phyloP scores from a whole-genome alignment of 768 basidiomycete species.

The Tephrocybe sp. region DNA sequence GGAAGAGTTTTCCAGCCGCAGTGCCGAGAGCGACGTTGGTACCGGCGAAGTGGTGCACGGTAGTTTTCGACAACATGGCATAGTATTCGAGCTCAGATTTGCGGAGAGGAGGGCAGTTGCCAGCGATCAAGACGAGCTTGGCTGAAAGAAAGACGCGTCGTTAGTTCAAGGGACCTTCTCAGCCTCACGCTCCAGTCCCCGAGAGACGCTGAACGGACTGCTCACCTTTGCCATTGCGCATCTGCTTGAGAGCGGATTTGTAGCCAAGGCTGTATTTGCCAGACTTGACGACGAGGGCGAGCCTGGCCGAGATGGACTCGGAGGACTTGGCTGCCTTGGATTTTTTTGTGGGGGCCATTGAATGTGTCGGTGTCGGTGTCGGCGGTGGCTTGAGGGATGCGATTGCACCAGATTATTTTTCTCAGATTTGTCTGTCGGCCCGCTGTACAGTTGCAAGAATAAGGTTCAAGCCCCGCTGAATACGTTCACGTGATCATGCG shows the following conservation, averaged over 20 bases:
- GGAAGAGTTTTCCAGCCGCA: slow-evolving; percentile 98
- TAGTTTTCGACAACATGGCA: slow-evolving; percentile 99
- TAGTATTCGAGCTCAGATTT: slow-evolving; percentile 99
- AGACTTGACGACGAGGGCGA: slow-evolving; percentile 97
- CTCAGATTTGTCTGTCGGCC: not conserved
- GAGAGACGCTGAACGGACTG: slow-evolving; percentile 42
- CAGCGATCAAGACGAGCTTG: slow-evolving; percentile 97
- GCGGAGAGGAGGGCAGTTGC: slow-evolving; percentile 98
- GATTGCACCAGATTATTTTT: not conserved
- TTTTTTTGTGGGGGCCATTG: slow-evolving; percentile 95
- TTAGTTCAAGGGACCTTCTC: slow-evolving; percentile 97
- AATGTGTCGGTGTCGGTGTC: slow-evolving; percentile 21
- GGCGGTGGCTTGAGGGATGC: slow-evolving; percentile 18
- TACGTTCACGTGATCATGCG: slow-evolving; percentile 6
- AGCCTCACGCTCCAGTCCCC: slow-evolving; percentile 98
- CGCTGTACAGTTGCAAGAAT: slow-evolving; percentile 31
- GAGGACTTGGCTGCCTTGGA: slow-evolving; percentile 90
- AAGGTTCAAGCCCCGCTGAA: slow-evolving; percentile 28
- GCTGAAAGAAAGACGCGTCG: slow-evolving; percentile 51
- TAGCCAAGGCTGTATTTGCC: slow-evolving; percentile 97
- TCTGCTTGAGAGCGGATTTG: slow-evolving; percentile 97
- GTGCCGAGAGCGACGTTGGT: slow-evolving; percentile 98
- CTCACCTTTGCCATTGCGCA: slow-evolving; percentile 97
- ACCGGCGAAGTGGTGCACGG: slow-evolving; percentile 96
- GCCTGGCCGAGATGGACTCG: slow-evolving; percentile 90